phyloP scores from a whole-genome alignment of 139 green algal species.

The Chlorella sp. region DNA sequence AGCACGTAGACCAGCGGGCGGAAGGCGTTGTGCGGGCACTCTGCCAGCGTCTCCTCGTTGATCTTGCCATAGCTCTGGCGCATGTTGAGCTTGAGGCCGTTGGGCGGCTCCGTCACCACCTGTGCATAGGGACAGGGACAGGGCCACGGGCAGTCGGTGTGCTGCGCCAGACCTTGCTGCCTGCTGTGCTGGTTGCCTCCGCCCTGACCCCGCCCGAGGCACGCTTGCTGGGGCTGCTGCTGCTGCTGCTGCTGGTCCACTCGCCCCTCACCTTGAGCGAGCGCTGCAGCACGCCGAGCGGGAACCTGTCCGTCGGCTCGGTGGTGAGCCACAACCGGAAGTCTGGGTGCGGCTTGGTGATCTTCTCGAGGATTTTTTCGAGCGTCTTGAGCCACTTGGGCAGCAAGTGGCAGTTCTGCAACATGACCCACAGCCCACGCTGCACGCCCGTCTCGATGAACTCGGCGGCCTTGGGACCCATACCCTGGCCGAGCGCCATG shows the following conservation, averaged over 20 bases:
- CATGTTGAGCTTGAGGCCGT: conserved; percentile 90
- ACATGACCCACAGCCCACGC: conserved; percentile 79
- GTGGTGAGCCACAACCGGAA: conserved; percentile 85
- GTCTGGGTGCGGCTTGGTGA: conserved; percentile 65
- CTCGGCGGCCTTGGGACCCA: conserved; percentile 76
- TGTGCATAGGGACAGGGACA: too few relatives aligned
- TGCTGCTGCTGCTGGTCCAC: too few relatives aligned
- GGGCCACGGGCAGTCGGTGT: too few relatives aligned
- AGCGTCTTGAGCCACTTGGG: conserved; percentile 77
- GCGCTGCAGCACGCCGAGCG: conserved; percentile 72
- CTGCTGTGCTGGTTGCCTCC: too few relatives aligned
- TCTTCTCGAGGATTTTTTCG: conserved; percentile 81
- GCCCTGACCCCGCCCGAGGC: too few relatives aligned
- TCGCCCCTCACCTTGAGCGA: conserved; percentile 70
- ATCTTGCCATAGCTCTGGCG: conserved; percentile 80
- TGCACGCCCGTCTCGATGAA: conserved; percentile 66
- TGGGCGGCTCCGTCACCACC: conserved; percentile 88
- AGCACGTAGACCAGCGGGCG: conserved; percentile 79
- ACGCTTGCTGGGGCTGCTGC: too few relatives aligned
- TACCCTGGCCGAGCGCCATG: conserved; percentile 89
- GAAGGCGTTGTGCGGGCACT: conserved; percentile 78
- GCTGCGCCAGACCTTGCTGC: too few relatives aligned
- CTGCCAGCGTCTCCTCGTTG: conserved; percentile 62
- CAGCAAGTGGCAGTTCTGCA: conserved; percentile 88
- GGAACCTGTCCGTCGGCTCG: conserved; percentile 75